phyloP scores from a whole-genome alignment of 768 basidiomycete species.

The Tricholoma sp. region DNA sequence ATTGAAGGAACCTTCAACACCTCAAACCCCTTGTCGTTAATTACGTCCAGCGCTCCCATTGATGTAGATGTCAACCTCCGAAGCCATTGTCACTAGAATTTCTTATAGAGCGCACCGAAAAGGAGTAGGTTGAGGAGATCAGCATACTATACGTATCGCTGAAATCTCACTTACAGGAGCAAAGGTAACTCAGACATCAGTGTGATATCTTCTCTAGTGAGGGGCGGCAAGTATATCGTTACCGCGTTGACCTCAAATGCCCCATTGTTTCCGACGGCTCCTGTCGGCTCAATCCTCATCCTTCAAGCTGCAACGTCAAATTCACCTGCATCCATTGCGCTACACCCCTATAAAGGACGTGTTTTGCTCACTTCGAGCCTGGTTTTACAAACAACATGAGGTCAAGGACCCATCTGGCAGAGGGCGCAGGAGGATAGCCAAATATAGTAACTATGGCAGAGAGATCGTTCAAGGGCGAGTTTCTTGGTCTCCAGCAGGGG shows the following conservation, averaged over 20 bases:
- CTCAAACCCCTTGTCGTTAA: constrained; percentile 29
- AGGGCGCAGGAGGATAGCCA: constrained; percentile 14
- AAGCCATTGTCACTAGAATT: too few species aligned
- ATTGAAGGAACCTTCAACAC: constrained; percentile 43
- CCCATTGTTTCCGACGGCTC: constrained; percentile 23
- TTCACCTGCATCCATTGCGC: constrained; percentile 23
- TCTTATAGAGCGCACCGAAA: constrained; percentile 32
- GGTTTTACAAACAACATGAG: constrained; percentile 2
- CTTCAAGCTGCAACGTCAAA: constrained; percentile 30
- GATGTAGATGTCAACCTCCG: constrained; percentile 30
- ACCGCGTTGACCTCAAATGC: constrained; percentile 28
- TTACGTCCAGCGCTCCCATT: constrained; percentile 39
- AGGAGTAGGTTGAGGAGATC: constrained; percentile 31
- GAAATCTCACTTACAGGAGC: too few species aligned
- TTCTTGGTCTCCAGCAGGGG: constrained; percentile 12
- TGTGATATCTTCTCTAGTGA: constrained; percentile 15
- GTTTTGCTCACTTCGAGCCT: constrained; percentile 19
- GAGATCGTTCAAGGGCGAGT: constrained; percentile 10
- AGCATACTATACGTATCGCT: too few species aligned
- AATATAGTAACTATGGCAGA: neutral
- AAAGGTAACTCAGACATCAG: neutral
- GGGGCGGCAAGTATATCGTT: constrained; percentile 29
- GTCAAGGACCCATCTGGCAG: constrained; percentile 20
- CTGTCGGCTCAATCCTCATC: constrained; percentile 32
- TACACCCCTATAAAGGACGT: constrained; percentile 33